Evolutionary conservation across 169 alveolate species (phyloP).

Genomic region (Babesia ovata): DNA sequence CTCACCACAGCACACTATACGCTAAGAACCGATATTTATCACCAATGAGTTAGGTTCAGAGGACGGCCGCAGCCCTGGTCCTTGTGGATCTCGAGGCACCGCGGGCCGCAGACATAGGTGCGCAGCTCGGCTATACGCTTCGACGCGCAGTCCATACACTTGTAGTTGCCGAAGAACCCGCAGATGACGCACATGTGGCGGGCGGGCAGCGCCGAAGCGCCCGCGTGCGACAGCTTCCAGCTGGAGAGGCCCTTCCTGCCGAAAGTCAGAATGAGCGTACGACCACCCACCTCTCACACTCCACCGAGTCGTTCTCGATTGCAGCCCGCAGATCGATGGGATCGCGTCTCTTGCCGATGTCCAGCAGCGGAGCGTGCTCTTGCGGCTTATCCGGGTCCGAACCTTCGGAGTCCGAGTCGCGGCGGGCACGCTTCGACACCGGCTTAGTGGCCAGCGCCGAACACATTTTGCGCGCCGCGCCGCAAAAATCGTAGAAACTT

Average conservation of each 20-base stretch:
- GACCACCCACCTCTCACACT: conserved; percentile 69
- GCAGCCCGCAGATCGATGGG: conserved; percentile 71
- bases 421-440: conserved; percentile 41
- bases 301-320: conserved; percentile 79
- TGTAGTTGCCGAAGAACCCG: conserved; percentile 77
- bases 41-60: conserved; percentile 63
- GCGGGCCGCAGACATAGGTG: conserved; percentile 72
- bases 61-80: conserved; percentile 76
- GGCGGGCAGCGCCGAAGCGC: conserved; percentile 58
- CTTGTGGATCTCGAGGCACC: conserved; percentile 77
- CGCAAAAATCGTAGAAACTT: no score
- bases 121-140: conserved; percentile 61
- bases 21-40: conserved; percentile 1
- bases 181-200: conserved; percentile 77
- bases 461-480: no score
- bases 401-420: conserved; percentile 54
- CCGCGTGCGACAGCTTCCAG: conserved; percentile 76
- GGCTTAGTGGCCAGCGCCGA: not conserved
- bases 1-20: not conserved
- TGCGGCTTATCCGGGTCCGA: conserved; percentile 38
- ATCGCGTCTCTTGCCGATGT: conserved; percentile 69
- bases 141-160: conserved; percentile 73
- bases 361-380: conserved; percentile 26
- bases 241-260: conserved; percentile 69
- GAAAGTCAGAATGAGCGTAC: not conserved